Evolutionary conservation across 2,329 filamentous ascomycete species (phyloP), one percentile per base, ranked within the genome.

Genomic region (Calycina marina): DNA sequence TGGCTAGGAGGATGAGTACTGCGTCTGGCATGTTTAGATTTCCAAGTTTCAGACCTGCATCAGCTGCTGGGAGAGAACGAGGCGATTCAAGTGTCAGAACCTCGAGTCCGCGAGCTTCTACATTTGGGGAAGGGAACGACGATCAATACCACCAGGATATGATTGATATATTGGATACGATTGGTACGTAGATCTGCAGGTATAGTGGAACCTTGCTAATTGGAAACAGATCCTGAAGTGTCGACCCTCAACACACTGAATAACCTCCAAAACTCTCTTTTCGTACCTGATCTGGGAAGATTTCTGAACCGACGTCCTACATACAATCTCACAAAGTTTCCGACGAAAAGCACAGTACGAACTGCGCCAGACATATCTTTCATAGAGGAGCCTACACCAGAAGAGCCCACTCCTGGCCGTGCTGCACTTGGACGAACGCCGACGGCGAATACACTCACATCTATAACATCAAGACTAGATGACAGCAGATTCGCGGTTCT

Each of bases 241-340:
- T 73, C 81, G 20, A 83, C 83, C 0, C 60, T 93, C 3, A 83
- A 81, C 0, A 88, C 82, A 10, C 67, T 92, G 6, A 92, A 81
- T 26, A 93, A 93, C 47, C 76, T 93, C 13, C 83, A 92, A 48
- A 93, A 93, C 52, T 90, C 83, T 0, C 69, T 93, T 6, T 92
- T 92, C 55, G 61, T 92, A 2, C 84, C 84, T 0, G 77, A 85
- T 42, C 62, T 92, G n/a, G 83, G 83, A 25, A 61, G 65, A 37
- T 73, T 72, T 45, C 45, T 92, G 30, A 90, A 92, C 48, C 69
- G 84, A 30, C 66, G 76, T 38, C 82, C 83, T 1, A 85, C 81
- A 0, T 93, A 90, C 52, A 72, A 72, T 25, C 62, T 90, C 5
- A 74, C 74, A 4, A 65, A 67, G 14, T 57, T 58, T 20, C 59